Conservation (phyloP, 139 green algal genomes). For the Pleodorina starrii region DNA sequence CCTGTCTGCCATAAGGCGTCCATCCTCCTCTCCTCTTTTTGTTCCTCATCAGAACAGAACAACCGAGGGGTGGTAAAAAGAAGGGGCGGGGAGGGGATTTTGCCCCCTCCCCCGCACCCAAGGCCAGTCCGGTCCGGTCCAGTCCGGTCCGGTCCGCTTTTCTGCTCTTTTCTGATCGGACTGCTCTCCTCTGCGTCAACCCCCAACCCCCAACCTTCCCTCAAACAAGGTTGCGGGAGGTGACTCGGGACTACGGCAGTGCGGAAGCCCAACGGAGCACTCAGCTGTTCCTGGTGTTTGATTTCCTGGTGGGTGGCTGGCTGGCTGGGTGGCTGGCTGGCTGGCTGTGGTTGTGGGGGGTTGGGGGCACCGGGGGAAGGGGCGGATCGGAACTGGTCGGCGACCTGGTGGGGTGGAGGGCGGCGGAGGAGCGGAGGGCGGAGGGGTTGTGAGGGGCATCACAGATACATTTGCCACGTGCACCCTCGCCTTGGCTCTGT, state of each 20-base stretch:
- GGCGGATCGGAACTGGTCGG: background rate
- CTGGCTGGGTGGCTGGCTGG: background rate
- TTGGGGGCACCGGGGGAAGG: background rate
- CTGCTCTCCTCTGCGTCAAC: background rate
- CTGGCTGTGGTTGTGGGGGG: background rate
- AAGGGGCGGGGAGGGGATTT: too few relatives aligned
- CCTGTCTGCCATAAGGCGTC: too few relatives aligned
- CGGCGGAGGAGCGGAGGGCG: background rate
- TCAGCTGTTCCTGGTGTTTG: conserved; percentile 70
- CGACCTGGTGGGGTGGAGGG: background rate
- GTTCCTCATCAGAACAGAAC: too few relatives aligned
- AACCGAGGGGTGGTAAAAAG: too few relatives aligned
- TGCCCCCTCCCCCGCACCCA: too few relatives aligned
- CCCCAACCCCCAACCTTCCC: background rate
- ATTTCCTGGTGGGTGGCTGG: conserved; percentile 55
- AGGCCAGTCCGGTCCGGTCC: too few relatives aligned
- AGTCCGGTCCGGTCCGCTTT: too few relatives aligned
- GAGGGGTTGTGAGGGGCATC: background rate
- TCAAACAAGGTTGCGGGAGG: conserved; percentile 68
- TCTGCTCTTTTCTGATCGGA: too few relatives aligned
- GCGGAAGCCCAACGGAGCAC: conserved; percentile 10
- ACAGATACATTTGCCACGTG: background rate
- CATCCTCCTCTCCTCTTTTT: too few relatives aligned
- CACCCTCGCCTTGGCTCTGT: background rate
- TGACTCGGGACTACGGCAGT: conserved; percentile 82